Conservation (phyloP, 2,329 filamentous ascomycete species). For the Pseudodiploospora longispora region DNA sequence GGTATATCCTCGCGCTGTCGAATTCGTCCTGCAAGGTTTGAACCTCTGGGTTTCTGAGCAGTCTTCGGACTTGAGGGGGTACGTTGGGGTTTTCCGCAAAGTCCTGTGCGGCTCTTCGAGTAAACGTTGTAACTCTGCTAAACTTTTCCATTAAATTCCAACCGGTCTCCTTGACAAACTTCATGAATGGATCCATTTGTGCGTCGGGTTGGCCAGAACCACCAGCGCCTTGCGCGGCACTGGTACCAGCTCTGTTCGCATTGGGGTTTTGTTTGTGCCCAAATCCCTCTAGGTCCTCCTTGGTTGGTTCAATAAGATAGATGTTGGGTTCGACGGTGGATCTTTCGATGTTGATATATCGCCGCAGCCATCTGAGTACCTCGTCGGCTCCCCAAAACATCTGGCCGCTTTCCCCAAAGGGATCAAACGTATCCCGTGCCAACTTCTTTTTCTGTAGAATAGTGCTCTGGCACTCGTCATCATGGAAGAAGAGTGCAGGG, state of each 20-base stretch:
- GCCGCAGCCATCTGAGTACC: slow-evolving; percentile 80
- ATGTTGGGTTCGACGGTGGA: slow-evolving; percentile 82
- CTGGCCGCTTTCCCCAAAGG: slow-evolving; percentile 74
- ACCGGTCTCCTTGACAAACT: slow-evolving; percentile 86
- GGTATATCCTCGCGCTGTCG: slow-evolving; percentile 87
- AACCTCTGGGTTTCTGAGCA: slow-evolving; percentile 87
- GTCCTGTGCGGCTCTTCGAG: slow-evolving; percentile 81
- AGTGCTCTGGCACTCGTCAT: slow-evolving; percentile 91
- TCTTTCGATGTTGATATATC: slow-evolving; percentile 75
- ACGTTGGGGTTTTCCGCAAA: slow-evolving; percentile 85
- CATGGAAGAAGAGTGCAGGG: slow-evolving; percentile 94
- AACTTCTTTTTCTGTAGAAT: slow-evolving; percentile 88
- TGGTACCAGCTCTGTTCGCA: slow-evolving; percentile 22
- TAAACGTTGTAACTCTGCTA: slow-evolving; percentile 95
- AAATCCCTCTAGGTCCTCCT: slow-evolving; percentile 79
- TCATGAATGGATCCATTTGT: slow-evolving; percentile 86
- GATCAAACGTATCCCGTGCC: slow-evolving; percentile 78
- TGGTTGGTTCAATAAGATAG: slow-evolving; percentile 80
- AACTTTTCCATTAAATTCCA: slow-evolving; percentile 97
- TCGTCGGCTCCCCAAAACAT: slow-evolving; percentile 99
- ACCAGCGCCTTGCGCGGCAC: slow-evolving; percentile 19
- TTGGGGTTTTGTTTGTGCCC: slow-evolving; percentile 49
- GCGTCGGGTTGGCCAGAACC: slow-evolving; percentile 48
- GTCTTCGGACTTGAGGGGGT: slow-evolving; percentile 75
- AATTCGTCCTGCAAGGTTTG: slow-evolving; percentile 95